Conservation (phyloP, 2,329 filamentous ascomycete genomes). For the Gaeumannomyces tritici region DNA sequence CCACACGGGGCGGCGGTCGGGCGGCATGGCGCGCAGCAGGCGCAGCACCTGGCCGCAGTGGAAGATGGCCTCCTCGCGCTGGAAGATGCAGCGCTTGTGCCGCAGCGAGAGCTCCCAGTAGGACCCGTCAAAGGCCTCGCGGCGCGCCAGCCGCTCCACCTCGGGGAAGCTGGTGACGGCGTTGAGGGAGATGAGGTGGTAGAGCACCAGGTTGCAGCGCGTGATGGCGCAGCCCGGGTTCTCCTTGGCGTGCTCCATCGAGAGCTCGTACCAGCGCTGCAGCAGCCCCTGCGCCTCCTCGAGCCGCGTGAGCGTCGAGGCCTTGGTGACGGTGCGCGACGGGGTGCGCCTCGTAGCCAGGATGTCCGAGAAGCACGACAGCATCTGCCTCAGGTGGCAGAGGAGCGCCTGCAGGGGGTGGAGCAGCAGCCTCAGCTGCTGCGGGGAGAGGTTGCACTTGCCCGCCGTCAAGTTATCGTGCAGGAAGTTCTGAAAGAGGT, state of each 20-base stretch:
- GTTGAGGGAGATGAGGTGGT: constrained; percentile 62
- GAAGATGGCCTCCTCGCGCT: constrained; percentile 53
- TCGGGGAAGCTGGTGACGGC: constrained; percentile 58
- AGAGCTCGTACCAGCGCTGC: constrained; percentile 59
- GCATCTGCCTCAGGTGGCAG: constrained; percentile 53
- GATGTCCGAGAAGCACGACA: constrained; percentile 54
- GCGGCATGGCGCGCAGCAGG: constrained; percentile 49
- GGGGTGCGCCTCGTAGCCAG: constrained; percentile 29
- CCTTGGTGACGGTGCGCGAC: constrained; percentile 42
- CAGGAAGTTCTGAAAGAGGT: constrained; percentile 59
- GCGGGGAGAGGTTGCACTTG: constrained; percentile 31
- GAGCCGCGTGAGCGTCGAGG: constrained; percentile 49
- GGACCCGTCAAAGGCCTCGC: constrained; percentile 46
- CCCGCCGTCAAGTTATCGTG: constrained; percentile 49
- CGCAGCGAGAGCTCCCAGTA: constrained; percentile 44
- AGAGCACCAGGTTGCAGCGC: constrained; percentile 57
- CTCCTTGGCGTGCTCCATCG: constrained; percentile 42
- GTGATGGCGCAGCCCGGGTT: constrained; percentile 50
- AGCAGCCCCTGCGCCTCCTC: constrained; percentile 57
- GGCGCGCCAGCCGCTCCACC: constrained; percentile 56
- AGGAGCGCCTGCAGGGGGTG: constrained; percentile 59
- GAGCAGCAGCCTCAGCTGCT: constrained; percentile 57
- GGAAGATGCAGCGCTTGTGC: constrained; percentile 54
- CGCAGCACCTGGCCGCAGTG: constrained; percentile 60
- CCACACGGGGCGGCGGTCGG: constrained; percentile 54